Evolutionary conservation across 345 rosid species (phyloP).

Genomic region (Cochlearia excelsa): DNA sequence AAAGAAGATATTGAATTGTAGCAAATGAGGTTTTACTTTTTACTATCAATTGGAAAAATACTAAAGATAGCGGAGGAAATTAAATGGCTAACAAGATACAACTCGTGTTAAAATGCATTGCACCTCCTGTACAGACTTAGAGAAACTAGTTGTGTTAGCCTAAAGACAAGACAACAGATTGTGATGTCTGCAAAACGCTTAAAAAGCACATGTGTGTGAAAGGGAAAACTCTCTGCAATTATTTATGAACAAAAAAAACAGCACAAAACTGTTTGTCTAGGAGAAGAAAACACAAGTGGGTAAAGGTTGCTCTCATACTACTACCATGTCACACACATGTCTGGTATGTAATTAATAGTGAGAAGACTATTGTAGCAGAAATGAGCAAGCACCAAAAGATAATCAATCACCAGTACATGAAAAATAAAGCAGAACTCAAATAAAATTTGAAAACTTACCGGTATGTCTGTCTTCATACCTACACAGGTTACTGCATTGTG

Average conservation of each 20-base stretch:
- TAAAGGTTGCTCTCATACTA: too few relatives aligned
- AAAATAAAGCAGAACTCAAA: too few relatives aligned
- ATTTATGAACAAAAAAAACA: conserved; percentile 17
- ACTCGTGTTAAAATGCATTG: conserved; percentile 12
- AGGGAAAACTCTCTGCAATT: conserved; percentile 30
- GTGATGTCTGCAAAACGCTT: conserved; percentile 35
- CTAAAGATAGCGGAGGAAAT: conserved; percentile 19
- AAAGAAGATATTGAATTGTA: background rate
- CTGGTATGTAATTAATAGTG: too few relatives aligned
- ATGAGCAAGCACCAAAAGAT: conserved; percentile 27
- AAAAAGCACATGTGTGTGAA: conserved; percentile 36
- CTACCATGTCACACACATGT: too few relatives aligned
- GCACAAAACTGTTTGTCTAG: conserved; percentile 27
- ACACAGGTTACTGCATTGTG: conserved; percentile 83
- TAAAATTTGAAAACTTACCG: too few relatives aligned
- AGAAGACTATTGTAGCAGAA: too few relatives aligned
- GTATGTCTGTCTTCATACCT: conserved; percentile 58
- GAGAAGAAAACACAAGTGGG: conserved; percentile 16
- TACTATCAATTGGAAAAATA: conserved; percentile 15
- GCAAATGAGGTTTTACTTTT: background rate
- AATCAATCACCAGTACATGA: background rate
- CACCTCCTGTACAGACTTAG: conserved; percentile 3
- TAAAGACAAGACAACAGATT: conserved; percentile 39
- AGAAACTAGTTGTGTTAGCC: conserved; percentile 32
- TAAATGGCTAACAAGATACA: conserved; percentile 22